Evolutionary conservation across 345 rosid genomes (phyloP).

Genomic region (Eucalyptus pauciflora): DNA sequence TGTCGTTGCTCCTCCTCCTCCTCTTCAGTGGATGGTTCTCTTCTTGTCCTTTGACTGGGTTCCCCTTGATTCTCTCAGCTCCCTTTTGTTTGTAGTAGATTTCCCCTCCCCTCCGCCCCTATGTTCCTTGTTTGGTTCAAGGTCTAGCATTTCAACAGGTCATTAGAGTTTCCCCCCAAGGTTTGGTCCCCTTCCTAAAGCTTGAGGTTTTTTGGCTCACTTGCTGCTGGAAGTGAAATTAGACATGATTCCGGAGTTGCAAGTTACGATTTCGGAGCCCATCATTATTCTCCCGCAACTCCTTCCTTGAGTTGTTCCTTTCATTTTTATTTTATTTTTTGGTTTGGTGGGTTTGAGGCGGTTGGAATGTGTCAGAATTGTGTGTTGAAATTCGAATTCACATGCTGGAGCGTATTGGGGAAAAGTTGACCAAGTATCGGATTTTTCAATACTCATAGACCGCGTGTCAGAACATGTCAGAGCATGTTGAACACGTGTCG

Average conservation of each 20-base stretch:
- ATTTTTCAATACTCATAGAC: rapidly evolving
- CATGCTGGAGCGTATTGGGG: rapidly evolving
- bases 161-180: not conserved
- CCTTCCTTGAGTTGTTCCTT: not conserved
- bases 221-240: rapidly evolving
- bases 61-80: not conserved
- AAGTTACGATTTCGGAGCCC: not conserved
- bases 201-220: not conserved
- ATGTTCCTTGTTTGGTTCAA: not conserved
- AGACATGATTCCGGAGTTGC: not conserved
- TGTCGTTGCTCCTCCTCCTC: not conserved
- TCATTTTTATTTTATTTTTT: not conserved
- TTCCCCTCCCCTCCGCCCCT: not conserved
- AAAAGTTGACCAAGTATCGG: rapidly evolving
- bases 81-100: not conserved
- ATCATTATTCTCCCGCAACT: not conserved
- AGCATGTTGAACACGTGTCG: rapidly evolving
- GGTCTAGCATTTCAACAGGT: not conserved
- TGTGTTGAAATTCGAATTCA: rapidly evolving
- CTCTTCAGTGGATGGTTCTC: not conserved
- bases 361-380: not conserved
- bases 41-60: not conserved
- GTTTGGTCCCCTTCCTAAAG: not conserved
- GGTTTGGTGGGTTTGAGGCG: not conserved
- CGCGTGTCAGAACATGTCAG: rapidly evolving